Percentiles rank a stretch among this genome's conserved stretches.
Evolutionary conservation across 2,329 filamentous ascomycete genomes (phyloP).

Genomic region (Fusarium papillatum): DNA sequence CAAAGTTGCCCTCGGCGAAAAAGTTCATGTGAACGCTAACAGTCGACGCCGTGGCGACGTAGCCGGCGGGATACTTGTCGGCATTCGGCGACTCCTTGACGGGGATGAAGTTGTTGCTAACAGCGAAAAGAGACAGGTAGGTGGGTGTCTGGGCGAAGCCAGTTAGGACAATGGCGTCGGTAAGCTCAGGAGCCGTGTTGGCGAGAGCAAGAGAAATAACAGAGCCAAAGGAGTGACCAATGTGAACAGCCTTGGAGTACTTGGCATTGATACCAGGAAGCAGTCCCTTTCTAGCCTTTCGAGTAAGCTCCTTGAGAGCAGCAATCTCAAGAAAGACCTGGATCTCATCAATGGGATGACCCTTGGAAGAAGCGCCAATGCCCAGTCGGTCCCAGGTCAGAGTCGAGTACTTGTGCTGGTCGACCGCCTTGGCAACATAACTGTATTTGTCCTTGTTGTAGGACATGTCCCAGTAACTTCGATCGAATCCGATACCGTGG

Average conservation of each 20-base stretch:
- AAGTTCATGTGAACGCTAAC: conserved; percentile 66
- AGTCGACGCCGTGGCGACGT: conserved; percentile 62
- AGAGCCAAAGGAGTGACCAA: conserved; percentile 76
- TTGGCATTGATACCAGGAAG: conserved; percentile 56
- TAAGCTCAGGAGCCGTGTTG: conserved; percentile 63
- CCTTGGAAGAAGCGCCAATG: conserved; percentile 69
- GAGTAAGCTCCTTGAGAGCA: conserved; percentile 67
- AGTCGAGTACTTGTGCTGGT: conserved; percentile 68
- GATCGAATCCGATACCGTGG: conserved; percentile 56
- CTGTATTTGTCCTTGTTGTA: conserved; percentile 72
- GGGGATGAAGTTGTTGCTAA: conserved; percentile 62
- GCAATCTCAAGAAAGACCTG: conserved; percentile 71
- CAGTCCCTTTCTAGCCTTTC: conserved; percentile 58
- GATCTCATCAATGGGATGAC: conserved; percentile 71
- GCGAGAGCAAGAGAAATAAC: conserved; percentile 69
- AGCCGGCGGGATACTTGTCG: conserved; percentile 60
- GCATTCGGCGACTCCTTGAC: conserved; percentile 52
- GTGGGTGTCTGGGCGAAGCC: conserved; percentile 66
- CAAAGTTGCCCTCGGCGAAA: conserved; percentile 67
- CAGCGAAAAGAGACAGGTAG: conserved; percentile 58
- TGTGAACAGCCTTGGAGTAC: conserved; percentile 65
- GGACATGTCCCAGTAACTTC: conserved; percentile 72
- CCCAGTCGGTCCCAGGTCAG: conserved; percentile 74
- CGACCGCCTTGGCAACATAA: conserved; percentile 69
- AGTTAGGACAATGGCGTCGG: conserved; percentile 71